Evolutionary conservation across 129 eudicot species (phyloP).

Genomic region (Erigeron canadensis): DNA sequence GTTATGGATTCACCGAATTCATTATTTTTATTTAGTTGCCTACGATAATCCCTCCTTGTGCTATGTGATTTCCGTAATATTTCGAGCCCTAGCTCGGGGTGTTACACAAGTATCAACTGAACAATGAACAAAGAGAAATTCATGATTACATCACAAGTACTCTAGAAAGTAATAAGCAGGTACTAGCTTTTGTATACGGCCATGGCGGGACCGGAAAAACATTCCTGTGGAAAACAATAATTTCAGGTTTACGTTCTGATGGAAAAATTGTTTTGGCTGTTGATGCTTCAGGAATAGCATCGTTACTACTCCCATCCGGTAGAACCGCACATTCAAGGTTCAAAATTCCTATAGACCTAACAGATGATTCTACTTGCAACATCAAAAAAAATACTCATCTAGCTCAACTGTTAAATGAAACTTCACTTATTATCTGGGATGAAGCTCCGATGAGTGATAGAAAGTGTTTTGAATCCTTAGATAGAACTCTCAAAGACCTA

Average conservation of each 20-base stretch:
- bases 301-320: not conserved
- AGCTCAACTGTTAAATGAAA: not conserved
- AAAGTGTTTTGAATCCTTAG: not conserved
- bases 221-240: slow-evolving; percentile 3
- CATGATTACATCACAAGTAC: not conserved
- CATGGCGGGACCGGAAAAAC: slow-evolving; percentile 3
- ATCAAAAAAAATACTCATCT: not conserved
- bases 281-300: not conserved
- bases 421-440: not conserved
- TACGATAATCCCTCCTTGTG: no score
- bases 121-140: not conserved
- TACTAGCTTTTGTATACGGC: not conserved
- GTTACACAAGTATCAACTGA: not conserved
- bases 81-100: no score
- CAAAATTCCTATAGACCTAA: not conserved
- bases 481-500: not conserved
- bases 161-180: not conserved
- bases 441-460: not conserved
- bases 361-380: not conserved
- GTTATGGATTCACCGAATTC: no score
- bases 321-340: not conserved
- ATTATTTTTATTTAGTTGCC: no score
- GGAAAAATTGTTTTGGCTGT: not conserved
- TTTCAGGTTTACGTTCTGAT: not conserved
- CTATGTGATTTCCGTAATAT: no score